These are phyloP conservation scores for Auriscalpium microsporum DNA, from an alignment of 768 basidiomycete species.

Conservation along the genomic window DNA sequence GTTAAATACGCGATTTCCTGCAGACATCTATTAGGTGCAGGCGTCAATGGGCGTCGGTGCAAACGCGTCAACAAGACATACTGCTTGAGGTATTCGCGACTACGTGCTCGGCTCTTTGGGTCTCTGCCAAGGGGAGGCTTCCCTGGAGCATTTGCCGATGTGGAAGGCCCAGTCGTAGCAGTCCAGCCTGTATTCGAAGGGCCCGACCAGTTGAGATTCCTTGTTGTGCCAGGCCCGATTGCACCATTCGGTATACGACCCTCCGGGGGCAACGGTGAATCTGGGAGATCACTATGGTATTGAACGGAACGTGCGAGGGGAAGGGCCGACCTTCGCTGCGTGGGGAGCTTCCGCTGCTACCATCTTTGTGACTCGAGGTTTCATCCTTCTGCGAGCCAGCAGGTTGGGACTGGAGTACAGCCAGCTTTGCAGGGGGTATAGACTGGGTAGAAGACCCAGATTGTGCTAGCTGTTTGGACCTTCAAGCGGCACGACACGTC, in stretches of 20 bases:
- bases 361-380: conserved; percentile 63
- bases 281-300: conserved; percentile 26
- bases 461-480: conserved; percentile 74
- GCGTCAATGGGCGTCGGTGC: conserved; percentile 3
- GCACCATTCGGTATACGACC: conserved; percentile 36
- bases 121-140: conserved; percentile 79
- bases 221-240: conserved; percentile 34
- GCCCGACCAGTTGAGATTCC: conserved; percentile 49
- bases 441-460: conserved; percentile 38
- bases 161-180: conserved; percentile 36
- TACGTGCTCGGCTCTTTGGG: conserved; percentile 91
- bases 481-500: conserved; percentile 31
- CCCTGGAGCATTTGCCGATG: conserved; percentile 32
- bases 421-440: conserved; percentile 59
- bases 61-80: conserved; percentile 30
- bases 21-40: conserved; percentile 57
- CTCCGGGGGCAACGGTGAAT: conserved; percentile 66
- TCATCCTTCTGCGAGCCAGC: conserved; percentile 60
- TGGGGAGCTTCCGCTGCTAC: conserved; percentile 75
- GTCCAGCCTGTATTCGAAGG: conserved; percentile 35
- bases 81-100: conserved; percentile 97
- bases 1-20: conserved; percentile 98
- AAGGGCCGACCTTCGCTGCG: conserved; percentile 64
- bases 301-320: background rate
- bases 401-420: conserved; percentile 47